Evolutionary conservation across 192 early-diverging fungal species (phyloP).

Genomic region (Coemansia sp.): DNA sequence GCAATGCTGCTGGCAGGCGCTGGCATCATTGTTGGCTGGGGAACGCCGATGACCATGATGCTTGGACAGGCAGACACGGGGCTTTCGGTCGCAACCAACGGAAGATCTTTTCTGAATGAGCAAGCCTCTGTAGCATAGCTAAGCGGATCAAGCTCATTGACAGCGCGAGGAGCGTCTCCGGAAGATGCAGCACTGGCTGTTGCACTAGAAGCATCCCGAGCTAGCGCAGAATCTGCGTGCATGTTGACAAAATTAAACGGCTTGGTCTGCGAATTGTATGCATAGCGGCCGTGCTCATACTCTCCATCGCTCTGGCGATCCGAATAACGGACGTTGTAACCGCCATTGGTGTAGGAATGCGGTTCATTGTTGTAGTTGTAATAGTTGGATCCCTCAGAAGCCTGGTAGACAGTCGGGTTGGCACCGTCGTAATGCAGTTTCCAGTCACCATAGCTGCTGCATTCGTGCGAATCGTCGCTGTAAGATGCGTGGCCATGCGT

Average conservation of each 20-base stretch:
- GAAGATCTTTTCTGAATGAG: conserved; percentile 29
- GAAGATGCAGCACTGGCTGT: background rate
- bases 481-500: conserved; percentile 11
- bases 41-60: conserved; percentile 39
- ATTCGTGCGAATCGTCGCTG: background rate
- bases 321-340: conserved; percentile 6
- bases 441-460: conserved; percentile 18
- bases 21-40: conserved; percentile 18
- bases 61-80: conserved; percentile 25
- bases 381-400: conserved; percentile 17
- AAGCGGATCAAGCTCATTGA: conserved; percentile 52
- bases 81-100: conserved; percentile 10
- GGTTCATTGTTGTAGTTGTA: conserved; percentile 14
- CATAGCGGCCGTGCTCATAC: conserved; percentile 3
- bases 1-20: conserved; percentile 14
- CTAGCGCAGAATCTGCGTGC: conserved; percentile 34
- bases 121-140: conserved; percentile 46
- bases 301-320: conserved; percentile 10
- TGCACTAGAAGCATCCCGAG: conserved; percentile 34
- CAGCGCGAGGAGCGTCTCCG: conserved; percentile 19
- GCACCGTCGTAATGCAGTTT: conserved; percentile 29
- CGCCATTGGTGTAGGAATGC: conserved; percentile 17
- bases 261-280: conserved; percentile 12
- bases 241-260: conserved; percentile 46
- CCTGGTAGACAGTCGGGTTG: conserved; percentile 26